Evolutionary conservation across 1,284 basidiomycete genomes (phyloP), one percentile per base, ranked within the genome.

Genomic region (Boletus putidus): DNA sequence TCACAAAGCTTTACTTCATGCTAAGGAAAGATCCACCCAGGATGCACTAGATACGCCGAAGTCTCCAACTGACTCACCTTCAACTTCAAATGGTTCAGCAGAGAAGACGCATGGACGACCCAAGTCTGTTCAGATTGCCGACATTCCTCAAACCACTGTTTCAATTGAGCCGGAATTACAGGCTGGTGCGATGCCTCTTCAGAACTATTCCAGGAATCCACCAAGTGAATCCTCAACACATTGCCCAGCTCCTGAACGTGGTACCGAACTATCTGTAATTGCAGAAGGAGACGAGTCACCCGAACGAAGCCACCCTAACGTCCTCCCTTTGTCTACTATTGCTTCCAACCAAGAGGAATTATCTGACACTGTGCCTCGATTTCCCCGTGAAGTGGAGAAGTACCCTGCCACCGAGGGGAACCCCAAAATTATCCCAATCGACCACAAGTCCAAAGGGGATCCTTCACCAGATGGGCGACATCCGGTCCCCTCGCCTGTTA

Each of bases 261-360:
- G 59, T n/a, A 69, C 72, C n/a, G 75, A 85, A 52, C 71, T 90
- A 25, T 90, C 87, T 36, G 78, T 89, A 53, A 91, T 91, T 57
- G 84, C 79, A 2, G 88, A 91, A 72, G 86, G 82, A 51, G 86
- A 90, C 46, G 88, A 89, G 66, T 73, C 76, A 12, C 73, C 70
- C 6, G 82, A 85, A 50, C 73, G 74, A 20, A 78, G 69, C 61
- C 69, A 62, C 35, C 46, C 51, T 6, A 73, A 74, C 42, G 62
- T 69, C 6, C 65, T 37, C 29, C 58, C 47, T 27, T 53, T 46
- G 29, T 55, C 62, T 45, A 25, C 58, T n/a, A 10, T 50, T 31
- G 18, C 33, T 48, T 49, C 51, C 43, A 29, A 40, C 21, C 49
- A 39, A 27, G 52, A 39, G n/a, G 31, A 25, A 45, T 47, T 39